Percentiles rank a stretch among this genome's conserved stretches.
Evolutionary conservation across 2,329 filamentous ascomycete genomes (phyloP).

Genomic region (Esteya vermicola): DNA sequence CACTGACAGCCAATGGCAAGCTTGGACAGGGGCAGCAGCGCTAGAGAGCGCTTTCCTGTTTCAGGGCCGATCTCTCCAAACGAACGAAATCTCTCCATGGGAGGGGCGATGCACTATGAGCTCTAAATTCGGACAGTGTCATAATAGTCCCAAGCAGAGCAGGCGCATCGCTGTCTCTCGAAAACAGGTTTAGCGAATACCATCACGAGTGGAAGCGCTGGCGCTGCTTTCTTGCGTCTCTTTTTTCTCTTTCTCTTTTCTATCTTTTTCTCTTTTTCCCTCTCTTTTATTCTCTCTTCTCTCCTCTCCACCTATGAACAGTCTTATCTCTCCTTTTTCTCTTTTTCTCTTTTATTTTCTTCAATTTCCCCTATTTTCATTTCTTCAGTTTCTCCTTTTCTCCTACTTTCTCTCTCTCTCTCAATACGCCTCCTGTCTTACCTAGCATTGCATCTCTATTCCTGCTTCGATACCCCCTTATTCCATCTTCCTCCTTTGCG

Average conservation of each 20-base stretch:
- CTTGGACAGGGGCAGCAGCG: too few relatives aligned
- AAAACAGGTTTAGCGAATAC: too few relatives aligned
- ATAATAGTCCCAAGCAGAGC: too few relatives aligned
- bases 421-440: too few relatives aligned
- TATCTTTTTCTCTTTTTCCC: too few relatives aligned
- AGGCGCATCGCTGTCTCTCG: too few relatives aligned
- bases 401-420: not conserved
- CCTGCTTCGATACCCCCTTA: not conserved
- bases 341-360: not conserved
- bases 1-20: conserved; percentile 7
- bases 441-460: too few relatives aligned
- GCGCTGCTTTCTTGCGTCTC: not conserved
- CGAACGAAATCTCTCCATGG: conserved; percentile 8
- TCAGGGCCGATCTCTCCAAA: conserved; percentile 3
- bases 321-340: not conserved
- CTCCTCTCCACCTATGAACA: not conserved
- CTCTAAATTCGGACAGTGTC: too few relatives aligned
- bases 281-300: not conserved
- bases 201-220: too few relatives aligned
- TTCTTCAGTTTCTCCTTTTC: not conserved
- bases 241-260: not conserved
- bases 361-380: not conserved
- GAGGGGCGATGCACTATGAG: too few relatives aligned
- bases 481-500: too few relatives aligned
- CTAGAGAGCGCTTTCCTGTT: conserved; percentile 7